A percentile compares a stretch with the other conserved stretches of the same genome.
Evolutionary conservation across 768 basidiomycete species (phyloP).

Genomic region (Pleurotus eryngii): DNA sequence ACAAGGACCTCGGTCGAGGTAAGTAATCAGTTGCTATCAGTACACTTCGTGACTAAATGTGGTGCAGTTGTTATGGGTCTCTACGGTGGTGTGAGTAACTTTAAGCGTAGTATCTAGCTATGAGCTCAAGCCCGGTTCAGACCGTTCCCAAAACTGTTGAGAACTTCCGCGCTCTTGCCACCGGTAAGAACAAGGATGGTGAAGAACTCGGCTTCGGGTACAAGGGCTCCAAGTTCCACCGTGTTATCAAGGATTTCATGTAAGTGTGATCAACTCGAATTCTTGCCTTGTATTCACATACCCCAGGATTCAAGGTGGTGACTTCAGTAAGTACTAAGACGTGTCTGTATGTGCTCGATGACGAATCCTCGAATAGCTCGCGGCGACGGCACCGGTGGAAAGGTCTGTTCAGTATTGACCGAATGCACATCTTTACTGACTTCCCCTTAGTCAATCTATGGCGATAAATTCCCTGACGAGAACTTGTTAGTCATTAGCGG

Average conservation of each 20-base stretch:
- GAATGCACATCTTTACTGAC: background rate
- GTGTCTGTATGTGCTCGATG: background rate
- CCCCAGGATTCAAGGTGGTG: slow-evolving; percentile 92
- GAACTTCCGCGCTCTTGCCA: slow-evolving; percentile 94
- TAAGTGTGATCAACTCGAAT: slow-evolving; percentile 23
- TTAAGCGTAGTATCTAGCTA: background rate
- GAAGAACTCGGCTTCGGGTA: slow-evolving; percentile 82
- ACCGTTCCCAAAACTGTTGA: slow-evolving; percentile 95
- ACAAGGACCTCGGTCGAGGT: slow-evolving; percentile 81
- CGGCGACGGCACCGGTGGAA: slow-evolving; percentile 89
- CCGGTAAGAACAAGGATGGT: slow-evolving; percentile 79
- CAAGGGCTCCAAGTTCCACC: slow-evolving; percentile 95
- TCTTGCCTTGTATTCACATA: background rate
- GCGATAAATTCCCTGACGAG: slow-evolving; percentile 88
- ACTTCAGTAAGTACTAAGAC: slow-evolving; percentile 72
- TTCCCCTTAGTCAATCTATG: slow-evolving; percentile 74
- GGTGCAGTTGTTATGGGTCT: slow-evolving; percentile 77
- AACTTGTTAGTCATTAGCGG: slow-evolving; percentile 71
- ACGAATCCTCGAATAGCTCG: slow-evolving; percentile 43
- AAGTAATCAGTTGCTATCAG: slow-evolving; percentile 18
- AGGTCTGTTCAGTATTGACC: slow-evolving; percentile 38
- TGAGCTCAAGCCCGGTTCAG: slow-evolving; percentile 29
- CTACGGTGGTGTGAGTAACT: slow-evolving; percentile 72
- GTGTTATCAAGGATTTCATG: slow-evolving; percentile 95
- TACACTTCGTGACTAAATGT: slow-evolving; percentile 8